A percentile compares a stretch with the other conserved stretches of the same genome.
Conservation (phyloP, 192 early-diverging fungal genomes). For the Fimicolochytrium jonesii region DNA sequence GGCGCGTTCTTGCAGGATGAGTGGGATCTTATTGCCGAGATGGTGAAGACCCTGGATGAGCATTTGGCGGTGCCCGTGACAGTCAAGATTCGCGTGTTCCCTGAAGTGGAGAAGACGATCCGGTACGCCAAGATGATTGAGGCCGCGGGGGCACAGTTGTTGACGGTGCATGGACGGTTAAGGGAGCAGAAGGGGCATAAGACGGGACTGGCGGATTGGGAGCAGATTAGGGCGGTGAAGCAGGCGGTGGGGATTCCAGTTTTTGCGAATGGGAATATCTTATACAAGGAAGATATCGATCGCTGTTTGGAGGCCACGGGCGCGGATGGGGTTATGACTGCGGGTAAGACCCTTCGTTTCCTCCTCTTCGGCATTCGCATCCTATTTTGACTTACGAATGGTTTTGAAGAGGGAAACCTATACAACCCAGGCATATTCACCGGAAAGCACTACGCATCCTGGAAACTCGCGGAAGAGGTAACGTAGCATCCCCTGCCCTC, state of each 20-base stretch:
- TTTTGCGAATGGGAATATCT: slow-evolving; percentile 95
- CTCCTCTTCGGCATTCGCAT: not conserved
- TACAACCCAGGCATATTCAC: slow-evolving; percentile 87
- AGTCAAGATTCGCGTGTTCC: slow-evolving; percentile 91
- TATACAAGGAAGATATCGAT: slow-evolving; percentile 89
- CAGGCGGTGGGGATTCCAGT: slow-evolving; percentile 85
- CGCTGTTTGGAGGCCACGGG: slow-evolving; percentile 79
- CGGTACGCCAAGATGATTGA: slow-evolving; percentile 97
- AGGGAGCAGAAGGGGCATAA: slow-evolving; percentile 98
- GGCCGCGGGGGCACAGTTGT: slow-evolving; percentile 85
- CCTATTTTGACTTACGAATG: not conserved
- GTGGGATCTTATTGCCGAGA: slow-evolving; percentile 71
- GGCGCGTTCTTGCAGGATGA: slow-evolving; percentile 94
- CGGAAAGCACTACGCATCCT: slow-evolving; percentile 57
- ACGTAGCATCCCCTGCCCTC: not conserved
- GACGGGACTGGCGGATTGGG: slow-evolving; percentile 96
- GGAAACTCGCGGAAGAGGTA: slow-evolving; percentile 72
- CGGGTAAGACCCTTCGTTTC: slow-evolving; percentile 24
- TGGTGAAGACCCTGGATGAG: slow-evolving; percentile 66
- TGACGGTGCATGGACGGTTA: slow-evolving; percentile 92
- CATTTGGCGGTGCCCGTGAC: slow-evolving; percentile 80
- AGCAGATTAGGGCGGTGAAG: slow-evolving; percentile 76
- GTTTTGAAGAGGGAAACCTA: slow-evolving; percentile 46
- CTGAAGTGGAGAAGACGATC: no score
- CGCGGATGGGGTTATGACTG: slow-evolving; percentile 93